Percentiles rank a stretch among this genome's conserved stretches.
Evolutionary conservation across 139 green algal species (phyloP).

Genomic region (Cymbomonas tetramitiformis): DNA sequence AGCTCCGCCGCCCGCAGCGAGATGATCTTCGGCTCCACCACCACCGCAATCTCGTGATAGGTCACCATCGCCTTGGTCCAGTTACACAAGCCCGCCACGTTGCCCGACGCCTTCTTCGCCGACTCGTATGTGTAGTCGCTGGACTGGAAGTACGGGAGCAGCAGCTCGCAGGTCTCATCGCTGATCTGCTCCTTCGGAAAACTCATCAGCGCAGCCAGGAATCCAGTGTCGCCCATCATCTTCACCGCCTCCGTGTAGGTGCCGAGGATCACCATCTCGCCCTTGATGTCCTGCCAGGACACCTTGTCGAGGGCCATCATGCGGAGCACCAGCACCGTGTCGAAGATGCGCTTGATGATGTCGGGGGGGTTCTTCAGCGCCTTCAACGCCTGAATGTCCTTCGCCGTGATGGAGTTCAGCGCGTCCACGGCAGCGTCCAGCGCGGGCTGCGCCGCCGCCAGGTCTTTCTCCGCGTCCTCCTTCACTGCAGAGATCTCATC

Average conservation of each 20-base stretch:
- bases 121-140: constrained; percentile 81
- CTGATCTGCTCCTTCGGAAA: constrained; percentile 90
- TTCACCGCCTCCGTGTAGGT: constrained; percentile 68
- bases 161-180: constrained; percentile 75
- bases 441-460: constrained; percentile 74
- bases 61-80: constrained; percentile 84
- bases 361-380: constrained; percentile 85
- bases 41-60: constrained; percentile 75
- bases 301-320: constrained; percentile 41
- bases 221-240: constrained; percentile 86
- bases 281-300: constrained; percentile 67
- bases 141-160: constrained; percentile 73
- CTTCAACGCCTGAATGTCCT: constrained; percentile 77
- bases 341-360: constrained; percentile 90
- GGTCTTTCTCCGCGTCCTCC: constrained; percentile 71
- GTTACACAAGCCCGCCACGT: constrained; percentile 80
- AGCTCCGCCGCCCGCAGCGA: constrained; percentile 60
- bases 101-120: constrained; percentile 69
- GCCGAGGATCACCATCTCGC: constrained; percentile 51
- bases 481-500: constrained; percentile 52
- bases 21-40: constrained; percentile 87
- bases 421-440: constrained; percentile 72
- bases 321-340: constrained; percentile 71
- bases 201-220: constrained; percentile 69
- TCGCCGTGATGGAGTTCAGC: constrained; percentile 74